These are phyloP conservation scores for Anisogramma anomala DNA, from an alignment of 2,329 filamentous ascomycete species.

Conservation along the genomic window DNA sequence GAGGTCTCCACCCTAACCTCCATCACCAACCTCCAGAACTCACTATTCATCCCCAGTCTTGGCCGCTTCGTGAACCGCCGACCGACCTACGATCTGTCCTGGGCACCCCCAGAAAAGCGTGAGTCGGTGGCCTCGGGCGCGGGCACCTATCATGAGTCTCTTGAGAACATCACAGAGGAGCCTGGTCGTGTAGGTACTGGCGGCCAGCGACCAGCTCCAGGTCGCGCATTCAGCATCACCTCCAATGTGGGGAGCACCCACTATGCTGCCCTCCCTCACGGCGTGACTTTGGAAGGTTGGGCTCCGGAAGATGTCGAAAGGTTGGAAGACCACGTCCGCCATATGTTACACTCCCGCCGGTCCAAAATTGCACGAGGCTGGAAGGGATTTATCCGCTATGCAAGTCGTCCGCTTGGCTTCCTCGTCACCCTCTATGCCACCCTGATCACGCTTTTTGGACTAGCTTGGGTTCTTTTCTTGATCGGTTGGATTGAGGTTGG, in stretches of 20 bases:
- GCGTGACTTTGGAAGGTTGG: slow-evolving; percentile 63
- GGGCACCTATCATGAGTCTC: slow-evolving; percentile 15
- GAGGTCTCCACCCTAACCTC: slow-evolving; percentile 75
- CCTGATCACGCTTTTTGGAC: slow-evolving; percentile 71
- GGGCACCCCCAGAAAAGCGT: slow-evolving; percentile 17
- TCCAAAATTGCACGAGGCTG: slow-evolving; percentile 68
- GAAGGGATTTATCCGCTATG: slow-evolving; percentile 72
- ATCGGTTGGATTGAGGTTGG: slow-evolving; percentile 85
- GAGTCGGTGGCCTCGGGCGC: slow-evolving; percentile 15
- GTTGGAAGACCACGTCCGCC: slow-evolving; percentile 75
- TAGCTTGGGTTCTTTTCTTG: slow-evolving; percentile 83
- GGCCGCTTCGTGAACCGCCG: slow-evolving; percentile 63
- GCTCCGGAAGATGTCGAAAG: slow-evolving; percentile 59
- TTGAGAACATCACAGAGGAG: slow-evolving; percentile 17
- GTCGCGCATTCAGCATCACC: slow-evolving; percentile 43
- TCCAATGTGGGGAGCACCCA: slow-evolving; percentile 57
- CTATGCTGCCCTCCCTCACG: slow-evolving; percentile 71
- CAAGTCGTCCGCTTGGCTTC: slow-evolving; percentile 65
- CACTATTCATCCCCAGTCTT: slow-evolving; percentile 74
- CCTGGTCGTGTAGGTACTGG: slow-evolving; percentile 15
- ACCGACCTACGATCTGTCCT: slow-evolving; percentile 63
- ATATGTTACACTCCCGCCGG: slow-evolving; percentile 73
- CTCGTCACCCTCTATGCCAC: slow-evolving; percentile 74
- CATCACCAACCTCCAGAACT: slow-evolving; percentile 82
- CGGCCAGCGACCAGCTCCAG: slow-evolving; percentile 17